Conservation (phyloP, 2,329 filamentous ascomycete genomes). For the Fusarium domesticum region DNA sequence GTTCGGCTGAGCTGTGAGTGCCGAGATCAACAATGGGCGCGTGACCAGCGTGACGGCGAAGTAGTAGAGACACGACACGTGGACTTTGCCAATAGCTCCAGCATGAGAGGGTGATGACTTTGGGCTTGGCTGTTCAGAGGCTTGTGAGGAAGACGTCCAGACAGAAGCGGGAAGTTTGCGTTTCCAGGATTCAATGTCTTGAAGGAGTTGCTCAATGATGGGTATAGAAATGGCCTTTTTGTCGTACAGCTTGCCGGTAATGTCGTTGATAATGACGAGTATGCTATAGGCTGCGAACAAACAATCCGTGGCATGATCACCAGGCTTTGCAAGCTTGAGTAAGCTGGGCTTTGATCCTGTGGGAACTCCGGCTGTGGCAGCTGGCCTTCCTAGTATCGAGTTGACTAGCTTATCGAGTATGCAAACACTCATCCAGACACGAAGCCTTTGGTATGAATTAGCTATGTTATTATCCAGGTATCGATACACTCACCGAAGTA, state of each 20-base stretch:
- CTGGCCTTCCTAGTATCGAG: constrained; percentile 38
- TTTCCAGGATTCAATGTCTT: constrained; percentile 45
- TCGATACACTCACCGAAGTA: constrained; percentile 16
- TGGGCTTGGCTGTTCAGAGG: constrained; percentile 4
- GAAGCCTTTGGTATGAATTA: constrained; percentile 27
- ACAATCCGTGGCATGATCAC: constrained; percentile 26
- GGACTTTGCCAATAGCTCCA: constrained; percentile 47
- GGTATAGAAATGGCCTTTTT: constrained; percentile 33
- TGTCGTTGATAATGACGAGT: constrained; percentile 43
- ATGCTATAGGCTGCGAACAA: constrained; percentile 42
- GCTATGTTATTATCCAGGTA: not conserved
- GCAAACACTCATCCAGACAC: constrained; percentile 38
- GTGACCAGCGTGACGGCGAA: constrained; percentile 57
- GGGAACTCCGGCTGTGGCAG: constrained; percentile 29
- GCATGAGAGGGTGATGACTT: constrained; percentile 18
- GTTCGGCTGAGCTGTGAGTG: constrained; percentile 39
- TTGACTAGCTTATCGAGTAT: constrained; percentile 40
- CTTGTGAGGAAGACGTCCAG: constrained; percentile 14
- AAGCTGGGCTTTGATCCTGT: constrained; percentile 11
- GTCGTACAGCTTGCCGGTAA: constrained; percentile 42
- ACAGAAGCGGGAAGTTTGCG: constrained; percentile 39
- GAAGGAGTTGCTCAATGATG: constrained; percentile 40
- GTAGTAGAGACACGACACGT: constrained; percentile 57
- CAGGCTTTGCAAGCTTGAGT: constrained; percentile 12
- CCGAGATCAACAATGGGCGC: constrained; percentile 52